Percentiles rank a stretch among this genome's conserved stretches.
Conservation (phyloP, 2,329 filamentous ascomycete species). For the Scytalidium sp. region DNA sequence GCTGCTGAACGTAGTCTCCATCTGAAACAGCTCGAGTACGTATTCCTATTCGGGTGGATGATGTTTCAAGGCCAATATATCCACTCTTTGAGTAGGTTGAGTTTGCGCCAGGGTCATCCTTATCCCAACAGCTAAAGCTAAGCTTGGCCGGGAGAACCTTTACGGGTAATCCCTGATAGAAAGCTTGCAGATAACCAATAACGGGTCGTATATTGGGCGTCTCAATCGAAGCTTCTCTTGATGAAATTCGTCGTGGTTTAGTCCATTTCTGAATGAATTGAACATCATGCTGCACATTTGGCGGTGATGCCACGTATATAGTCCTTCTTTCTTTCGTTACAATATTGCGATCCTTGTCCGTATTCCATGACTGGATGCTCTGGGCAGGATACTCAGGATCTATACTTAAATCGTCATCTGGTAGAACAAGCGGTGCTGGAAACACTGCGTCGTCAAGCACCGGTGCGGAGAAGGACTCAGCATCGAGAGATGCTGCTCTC, state of each 20-base stretch:
- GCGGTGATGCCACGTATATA: conserved; percentile 21
- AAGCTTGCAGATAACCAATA: conserved; percentile 19
- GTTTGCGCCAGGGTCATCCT: conserved; percentile 2
- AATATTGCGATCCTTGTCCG: conserved; percentile 15
- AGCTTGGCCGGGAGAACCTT: conserved; percentile 14
- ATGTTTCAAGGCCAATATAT: not conserved
- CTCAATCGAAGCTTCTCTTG: not conserved
- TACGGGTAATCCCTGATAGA: conserved; percentile 22
- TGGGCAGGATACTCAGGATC: conserved; percentile 17
- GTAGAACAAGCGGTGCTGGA: conserved; percentile 31
- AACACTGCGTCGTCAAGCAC: conserved; percentile 29
- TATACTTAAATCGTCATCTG: conserved; percentile 18
- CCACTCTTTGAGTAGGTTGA: not conserved
- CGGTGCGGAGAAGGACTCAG: not conserved
- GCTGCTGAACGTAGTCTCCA: conserved; percentile 18
- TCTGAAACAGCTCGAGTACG: conserved; percentile 16
- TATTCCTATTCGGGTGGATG: conserved; percentile 13
- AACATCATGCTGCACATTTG: conserved; percentile 8
- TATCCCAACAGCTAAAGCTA: conserved; percentile 12
- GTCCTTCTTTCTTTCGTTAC: conserved; percentile 15
- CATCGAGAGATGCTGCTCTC: not conserved
- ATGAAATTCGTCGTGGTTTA: not conserved
- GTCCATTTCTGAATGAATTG: conserved; percentile 9
- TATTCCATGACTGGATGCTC: conserved; percentile 18
- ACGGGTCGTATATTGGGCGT: conserved; percentile 13